phyloP scores from a whole-genome alignment of 2,329 filamentous ascomycete species.

The Anthostomella pinea region DNA sequence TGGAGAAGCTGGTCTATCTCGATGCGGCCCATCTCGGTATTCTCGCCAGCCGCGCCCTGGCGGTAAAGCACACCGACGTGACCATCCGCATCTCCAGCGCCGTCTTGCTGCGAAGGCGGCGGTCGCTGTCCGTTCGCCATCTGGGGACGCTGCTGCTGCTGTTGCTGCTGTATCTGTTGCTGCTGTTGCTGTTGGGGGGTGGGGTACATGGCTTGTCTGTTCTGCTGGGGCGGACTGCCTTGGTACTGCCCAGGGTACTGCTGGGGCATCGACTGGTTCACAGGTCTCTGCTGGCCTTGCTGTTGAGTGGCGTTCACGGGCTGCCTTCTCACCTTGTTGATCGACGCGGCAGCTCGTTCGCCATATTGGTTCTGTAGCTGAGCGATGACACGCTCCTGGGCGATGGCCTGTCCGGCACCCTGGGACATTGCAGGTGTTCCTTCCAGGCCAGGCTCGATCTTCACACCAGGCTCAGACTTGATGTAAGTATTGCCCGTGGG shows the following conservation, averaged over 20 bases:
- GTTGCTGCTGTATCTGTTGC: slow-evolving; percentile 22
- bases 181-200: slow-evolving; percentile 16
- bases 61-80: slow-evolving; percentile 60
- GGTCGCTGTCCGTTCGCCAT: slow-evolving; percentile 42
- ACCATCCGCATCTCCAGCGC: slow-evolving; percentile 59
- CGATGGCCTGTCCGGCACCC: slow-evolving; percentile 37
- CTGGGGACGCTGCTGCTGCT: slow-evolving; percentile 35
- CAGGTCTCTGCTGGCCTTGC: slow-evolving; percentile 25
- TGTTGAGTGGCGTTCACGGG: slow-evolving; percentile 24
- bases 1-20: slow-evolving; percentile 70
- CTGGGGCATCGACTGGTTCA: slow-evolving; percentile 21
- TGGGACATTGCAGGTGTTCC: slow-evolving; percentile 39
- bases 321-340: slow-evolving; percentile 54
- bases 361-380: slow-evolving; percentile 61
- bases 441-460: slow-evolving; percentile 45
- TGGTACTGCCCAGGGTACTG: slow-evolving; percentile 25
- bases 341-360: slow-evolving; percentile 61
- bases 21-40: slow-evolving; percentile 54
- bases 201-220: no score
- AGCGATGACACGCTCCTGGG: slow-evolving; percentile 53
- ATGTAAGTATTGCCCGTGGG: slow-evolving; percentile 33
- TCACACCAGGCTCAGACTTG: slow-evolving; percentile 46
- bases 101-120: slow-evolving; percentile 67
- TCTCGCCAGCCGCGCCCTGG: slow-evolving; percentile 51
- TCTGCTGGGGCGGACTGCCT: slow-evolving; percentile 30